Base-by-base conservation (phyloP, 176 grass and related monocot species). In the Oryza meyeriana region DNA sequence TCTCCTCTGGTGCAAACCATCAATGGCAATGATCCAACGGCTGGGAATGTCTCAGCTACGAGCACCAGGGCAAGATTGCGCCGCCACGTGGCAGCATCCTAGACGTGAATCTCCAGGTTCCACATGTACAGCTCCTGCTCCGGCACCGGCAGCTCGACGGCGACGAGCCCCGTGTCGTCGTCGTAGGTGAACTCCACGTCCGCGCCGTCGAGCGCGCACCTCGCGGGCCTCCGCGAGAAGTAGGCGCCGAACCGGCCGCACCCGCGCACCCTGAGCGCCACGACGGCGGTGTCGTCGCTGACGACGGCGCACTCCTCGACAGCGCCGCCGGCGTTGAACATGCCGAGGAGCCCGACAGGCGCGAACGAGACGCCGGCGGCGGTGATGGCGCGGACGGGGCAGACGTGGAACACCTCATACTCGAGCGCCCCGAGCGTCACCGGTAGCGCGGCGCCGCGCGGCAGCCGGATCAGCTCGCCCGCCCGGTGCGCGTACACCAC, bases 261-360 rank as follows among this genome's bases (percentile, higher is more conserved):
- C 10, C 94, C 94, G 28, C 91, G 87, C 11, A 91, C 58, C 59
- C 48, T 86, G 72, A 97, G 66, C 52, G 2, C 78, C 61, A 89
- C 85, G 30, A 30, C 34, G 29, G 61, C 36, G 32, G 12, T 40
- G 10, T 32, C 72, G 40, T 31, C 38, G 1, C 33, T 66, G 29
- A 4, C 17, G 27, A 86, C 77, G 45, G 74, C 44, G 74, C 89
- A 93, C 6, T 84, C 71, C 79, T 98, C 90, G 12, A 98, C 84
- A 1, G 92, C 95, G 68, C 92, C 95, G 13, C 92, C 86, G 34
- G 95, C 66, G 71, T 98, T 98, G 84, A 98, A 94, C 95, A 98
- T 98, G 65, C 90, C 39, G 35, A 98, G 62, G 28, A 98, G 57
- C 0, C 95, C 92, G 8, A 98, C 68, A 0, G 95, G 81, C 30